Evolutionary conservation across 441 rosid genomes (phyloP).

Genomic region (Gossypium armourianum): DNA sequence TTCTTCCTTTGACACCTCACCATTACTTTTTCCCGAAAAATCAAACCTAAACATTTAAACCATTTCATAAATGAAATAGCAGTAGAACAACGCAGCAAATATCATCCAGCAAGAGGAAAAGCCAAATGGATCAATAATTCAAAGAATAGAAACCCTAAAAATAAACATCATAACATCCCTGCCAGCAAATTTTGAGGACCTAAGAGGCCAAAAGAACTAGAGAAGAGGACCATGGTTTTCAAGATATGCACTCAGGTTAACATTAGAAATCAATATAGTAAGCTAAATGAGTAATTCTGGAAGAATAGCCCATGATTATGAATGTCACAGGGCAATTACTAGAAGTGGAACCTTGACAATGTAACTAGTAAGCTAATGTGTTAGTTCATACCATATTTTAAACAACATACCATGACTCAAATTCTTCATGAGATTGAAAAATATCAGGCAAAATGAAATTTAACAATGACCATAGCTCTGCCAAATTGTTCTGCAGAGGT

Average conservation of each 20-base stretch:
- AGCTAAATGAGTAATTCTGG: neutral
- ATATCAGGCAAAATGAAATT: constrained; percentile 90
- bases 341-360: neutral
- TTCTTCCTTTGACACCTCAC: constrained; percentile 48
- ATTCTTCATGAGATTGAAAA: constrained; percentile 81
- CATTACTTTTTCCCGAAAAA: constrained; percentile 52
- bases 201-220: neutral
- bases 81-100: neutral
- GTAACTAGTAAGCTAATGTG: neutral
- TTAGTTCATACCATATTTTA: neutral
- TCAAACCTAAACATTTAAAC: constrained; percentile 57
- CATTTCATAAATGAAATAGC: constrained; percentile 4
- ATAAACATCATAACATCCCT: neutral
- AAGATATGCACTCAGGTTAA: neutral
- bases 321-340: neutral
- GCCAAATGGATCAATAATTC: neutral
- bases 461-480: constrained; percentile 91
- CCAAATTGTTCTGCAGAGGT: constrained; percentile 84
- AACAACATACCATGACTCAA: constrained; percentile 70
- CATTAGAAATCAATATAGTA: neutral
- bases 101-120: neutral
- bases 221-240: neutral
- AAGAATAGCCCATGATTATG: neutral
- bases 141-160: neutral
- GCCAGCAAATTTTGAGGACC: neutral